A percentile compares a stretch with the other conserved stretches of the same genome.
These are phyloP conservation scores for Aspergillus homomorphus DNA, from an alignment of 495 filamentous ascomycete genomes.

Conservation along the genomic window DNA sequence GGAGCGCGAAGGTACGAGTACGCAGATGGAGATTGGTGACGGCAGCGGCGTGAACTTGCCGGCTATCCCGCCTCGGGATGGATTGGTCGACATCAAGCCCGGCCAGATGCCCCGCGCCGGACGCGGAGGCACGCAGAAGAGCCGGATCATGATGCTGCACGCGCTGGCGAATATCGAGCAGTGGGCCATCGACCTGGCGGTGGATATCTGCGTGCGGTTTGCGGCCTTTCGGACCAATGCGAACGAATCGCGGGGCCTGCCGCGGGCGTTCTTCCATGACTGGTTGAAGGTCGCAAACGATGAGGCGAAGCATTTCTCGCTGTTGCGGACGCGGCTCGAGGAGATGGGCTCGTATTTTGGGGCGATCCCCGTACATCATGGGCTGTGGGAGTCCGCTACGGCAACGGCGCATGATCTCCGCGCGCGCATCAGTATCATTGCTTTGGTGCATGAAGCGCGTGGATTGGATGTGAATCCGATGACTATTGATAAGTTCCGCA, in stretches of 20 bases:
- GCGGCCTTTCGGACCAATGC: conserved; percentile 42
- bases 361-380: conserved; percentile 50
- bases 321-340: conserved; percentile 48
- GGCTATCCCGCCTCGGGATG: conserved; percentile 45
- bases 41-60: conserved; percentile 36
- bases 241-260: conserved; percentile 31
- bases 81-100: conserved; percentile 39
- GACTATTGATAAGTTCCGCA: conserved; percentile 54
- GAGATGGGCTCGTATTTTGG: conserved; percentile 50
- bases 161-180: conserved; percentile 53
- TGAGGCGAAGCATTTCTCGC: conserved; percentile 53
- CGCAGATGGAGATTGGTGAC: conserved; percentile 46
- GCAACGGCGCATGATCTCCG: conserved; percentile 48
- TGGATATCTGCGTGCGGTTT: conserved; percentile 53
- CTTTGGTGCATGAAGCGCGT: conserved; percentile 51
- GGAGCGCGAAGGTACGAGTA: conserved; percentile 35
- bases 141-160: conserved; percentile 50
- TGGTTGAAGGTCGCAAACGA: conserved; percentile 55
- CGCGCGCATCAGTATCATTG: conserved; percentile 51
- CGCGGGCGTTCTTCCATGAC: conserved; percentile 51
- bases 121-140: conserved; percentile 46
- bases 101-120: conserved; percentile 38
- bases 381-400: conserved; percentile 48
- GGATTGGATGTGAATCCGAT: conserved; percentile 53
- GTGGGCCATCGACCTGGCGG: conserved; percentile 55